phyloP scores from a whole-genome alignment of 2,329 filamentous ascomycete genomes.

The Sclerotinia trifoliorum region DNA sequence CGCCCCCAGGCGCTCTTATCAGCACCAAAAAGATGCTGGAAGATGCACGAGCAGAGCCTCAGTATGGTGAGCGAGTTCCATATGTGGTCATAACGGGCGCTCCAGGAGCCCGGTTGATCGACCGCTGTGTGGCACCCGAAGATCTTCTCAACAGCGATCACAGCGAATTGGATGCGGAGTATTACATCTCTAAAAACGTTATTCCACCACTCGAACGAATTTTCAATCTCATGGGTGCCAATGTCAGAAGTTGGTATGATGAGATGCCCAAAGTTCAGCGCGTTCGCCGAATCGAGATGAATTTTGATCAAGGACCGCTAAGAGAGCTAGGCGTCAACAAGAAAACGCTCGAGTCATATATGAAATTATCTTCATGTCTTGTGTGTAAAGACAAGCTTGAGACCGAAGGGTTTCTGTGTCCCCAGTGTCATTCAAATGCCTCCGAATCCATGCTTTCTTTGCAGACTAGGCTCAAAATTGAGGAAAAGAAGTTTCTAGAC shows the following conservation, averaged over 20 bases:
- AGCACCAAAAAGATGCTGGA: conserved; percentile 82
- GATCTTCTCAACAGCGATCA: conserved; percentile 74
- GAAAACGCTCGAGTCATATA: conserved; percentile 90
- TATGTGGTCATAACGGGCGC: conserved; percentile 91
- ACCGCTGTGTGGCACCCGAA: conserved; percentile 88
- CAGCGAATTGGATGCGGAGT: conserved; percentile 84
- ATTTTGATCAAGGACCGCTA: conserved; percentile 36
- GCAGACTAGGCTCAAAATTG: conserved; percentile 57
- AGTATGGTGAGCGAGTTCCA: conserved; percentile 91
- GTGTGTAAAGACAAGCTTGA: conserved; percentile 60
- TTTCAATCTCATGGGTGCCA: conserved; percentile 92
- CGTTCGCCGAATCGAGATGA: conserved; percentile 52
- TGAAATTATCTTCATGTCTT: conserved; percentile 76
- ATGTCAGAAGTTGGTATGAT: conserved; percentile 87
- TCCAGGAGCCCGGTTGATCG: conserved; percentile 79
- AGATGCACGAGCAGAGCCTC: conserved; percentile 83
- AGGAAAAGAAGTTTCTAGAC: conserved; percentile 63
- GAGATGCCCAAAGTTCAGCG: conserved; percentile 92
- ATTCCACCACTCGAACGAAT: conserved; percentile 95
- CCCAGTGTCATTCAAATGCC: conserved; percentile 52
- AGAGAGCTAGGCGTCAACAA: conserved; percentile 44
- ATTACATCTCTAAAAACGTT: conserved; percentile 94
- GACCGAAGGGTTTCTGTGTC: conserved; percentile 54
- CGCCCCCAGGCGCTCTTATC: conserved; percentile 85
- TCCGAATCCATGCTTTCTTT: conserved; percentile 64